Base-by-base conservation (phyloP, 2,329 filamentous ascomycete species). In the Diaporthe capsici region DNA sequence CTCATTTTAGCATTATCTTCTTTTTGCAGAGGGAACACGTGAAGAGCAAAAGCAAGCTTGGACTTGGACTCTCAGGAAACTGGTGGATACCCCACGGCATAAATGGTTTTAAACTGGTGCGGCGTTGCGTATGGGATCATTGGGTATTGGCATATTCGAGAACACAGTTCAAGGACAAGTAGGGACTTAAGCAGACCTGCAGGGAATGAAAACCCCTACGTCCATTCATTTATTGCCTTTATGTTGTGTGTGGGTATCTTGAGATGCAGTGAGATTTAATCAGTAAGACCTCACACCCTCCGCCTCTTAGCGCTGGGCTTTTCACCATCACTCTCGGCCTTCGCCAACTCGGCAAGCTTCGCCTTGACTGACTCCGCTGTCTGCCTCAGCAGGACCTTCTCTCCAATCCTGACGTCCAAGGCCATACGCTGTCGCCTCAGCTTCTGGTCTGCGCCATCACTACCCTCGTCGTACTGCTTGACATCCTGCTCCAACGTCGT, bases 381-480 rank as follows among this genome's bases (percentile, higher is more conserved):
- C 72, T 83, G 82, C 22, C 73, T 73, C 37, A 85, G 74, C 6
- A 85, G 75, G 49, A 78, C 76, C 78, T 85, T 84, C 77, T 85
- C 83, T 12, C 83, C 83, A 28, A 81, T 79, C n/a, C 83, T 79
- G 25, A 85, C 83, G 28, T 80, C 81, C 15, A 84, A 65, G 0
- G 83, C 83, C 80, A 82, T 81, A n/a, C 76, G 72, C 73, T 76
- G 72, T 12, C 65, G 65, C 4, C n/a, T 22, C 13, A 55, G 12
- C 34, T 79, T 77, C 28, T 47, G 74, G 22, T 73, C 68, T 20
- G 61, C 31, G 12, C 44, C 39, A 20, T 68, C 75, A 9, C 3
- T 77, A 10, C 68, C 75, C 25, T 61, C 53, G 42, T 55, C 76
- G 8, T 31, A 67, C 6, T 74, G 60, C 44, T 60, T 65, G 68